These are phyloP conservation scores for Cucumis cinereus DNA, from an alignment of 306 rosid genomes.

Conservation along the genomic window DNA sequence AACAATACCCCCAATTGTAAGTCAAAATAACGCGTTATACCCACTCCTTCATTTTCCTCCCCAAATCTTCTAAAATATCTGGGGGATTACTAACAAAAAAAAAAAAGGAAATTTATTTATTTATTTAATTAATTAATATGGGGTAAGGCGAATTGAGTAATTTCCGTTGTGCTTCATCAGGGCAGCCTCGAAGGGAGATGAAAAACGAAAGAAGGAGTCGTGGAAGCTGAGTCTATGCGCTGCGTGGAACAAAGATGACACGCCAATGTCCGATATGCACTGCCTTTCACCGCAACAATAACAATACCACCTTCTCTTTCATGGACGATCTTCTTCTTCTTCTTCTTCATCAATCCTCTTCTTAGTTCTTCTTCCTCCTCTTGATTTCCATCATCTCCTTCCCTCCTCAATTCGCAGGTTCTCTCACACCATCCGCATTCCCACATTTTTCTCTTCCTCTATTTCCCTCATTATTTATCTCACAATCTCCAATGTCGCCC, in stretches of 20 bases:
- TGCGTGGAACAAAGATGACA: slow-evolving; percentile 14
- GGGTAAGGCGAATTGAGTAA: background rate
- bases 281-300: background rate
- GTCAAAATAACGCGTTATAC: too few species aligned
- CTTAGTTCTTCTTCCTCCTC: background rate
- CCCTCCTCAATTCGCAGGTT: slow-evolving; percentile 3
- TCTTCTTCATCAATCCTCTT: background rate
- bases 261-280: slow-evolving; percentile 4
- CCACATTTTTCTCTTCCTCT: background rate
- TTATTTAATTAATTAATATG: background rate
- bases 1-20: background rate
- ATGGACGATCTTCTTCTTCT: slow-evolving; percentile 1
- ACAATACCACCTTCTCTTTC: background rate
- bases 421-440: slow-evolving; percentile 9
- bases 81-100: too few species aligned
- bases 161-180: background rate
- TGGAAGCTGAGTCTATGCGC: slow-evolving; percentile 7
- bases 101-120: too few species aligned
- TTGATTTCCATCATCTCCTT: background rate
- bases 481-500: background rate
- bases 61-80: too few species aligned
- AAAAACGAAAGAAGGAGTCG: background rate
- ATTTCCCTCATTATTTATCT: background rate
- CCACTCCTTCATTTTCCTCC: too few species aligned
- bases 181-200: background rate